Conservation (phyloP, 345 rosid species). For the Sonneratia alba region DNA sequence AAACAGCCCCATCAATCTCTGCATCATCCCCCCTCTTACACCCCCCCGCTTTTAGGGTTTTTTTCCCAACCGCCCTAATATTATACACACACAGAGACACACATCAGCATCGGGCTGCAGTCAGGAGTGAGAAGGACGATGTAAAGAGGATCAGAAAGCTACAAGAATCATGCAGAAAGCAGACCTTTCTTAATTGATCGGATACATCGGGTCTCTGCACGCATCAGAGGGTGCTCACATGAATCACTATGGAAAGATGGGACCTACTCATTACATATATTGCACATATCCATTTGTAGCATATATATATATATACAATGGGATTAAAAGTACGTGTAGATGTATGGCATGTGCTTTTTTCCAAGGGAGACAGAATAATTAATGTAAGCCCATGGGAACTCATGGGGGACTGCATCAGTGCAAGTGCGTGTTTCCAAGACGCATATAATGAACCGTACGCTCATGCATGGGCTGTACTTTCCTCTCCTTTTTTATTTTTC, state of each 20-base stretch:
- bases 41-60: not conserved
- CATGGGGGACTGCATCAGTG: not conserved
- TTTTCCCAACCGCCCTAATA: not conserved
- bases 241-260: not conserved
- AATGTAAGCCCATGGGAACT: not conserved
- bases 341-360: not conserved
- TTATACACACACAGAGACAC: not conserved
- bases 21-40: not conserved
- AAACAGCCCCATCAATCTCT: not conserved
- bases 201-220: not conserved
- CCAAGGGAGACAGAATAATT: not conserved
- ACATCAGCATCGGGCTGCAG: not conserved
- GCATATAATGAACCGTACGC: not conserved
- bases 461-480: not conserved
- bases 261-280: not conserved
- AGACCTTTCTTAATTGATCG: not conserved
- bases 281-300: not conserved
- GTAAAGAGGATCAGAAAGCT: not conserved
- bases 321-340: no score
- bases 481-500: not conserved
- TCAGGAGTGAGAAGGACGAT: not conserved
- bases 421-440: not conserved
- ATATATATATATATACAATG: not conserved
- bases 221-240: conserved; percentile 1
- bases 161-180: not conserved